phyloP scores from a whole-genome alignment of 371 early-diverging fungal genomes.

The Zychaea mexicana region DNA sequence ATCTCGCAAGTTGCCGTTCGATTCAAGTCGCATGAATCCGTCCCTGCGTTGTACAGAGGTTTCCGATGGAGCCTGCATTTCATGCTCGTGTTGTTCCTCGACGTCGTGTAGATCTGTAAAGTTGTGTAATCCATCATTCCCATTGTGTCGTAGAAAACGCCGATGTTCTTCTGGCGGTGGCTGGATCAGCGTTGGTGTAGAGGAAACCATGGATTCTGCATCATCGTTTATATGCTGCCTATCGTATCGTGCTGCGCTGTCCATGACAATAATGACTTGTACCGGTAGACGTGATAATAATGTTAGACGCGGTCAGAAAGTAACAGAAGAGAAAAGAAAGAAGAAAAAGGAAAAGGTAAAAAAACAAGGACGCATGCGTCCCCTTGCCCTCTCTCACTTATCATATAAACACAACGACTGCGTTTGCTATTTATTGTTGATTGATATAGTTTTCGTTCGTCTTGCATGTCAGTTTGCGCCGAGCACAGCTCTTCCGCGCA shows the following conservation, averaged over 20 bases:
- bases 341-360: constrained; percentile 9
- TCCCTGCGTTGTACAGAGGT: background rate
- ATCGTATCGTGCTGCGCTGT: background rate
- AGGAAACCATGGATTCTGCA: constrained; percentile 4
- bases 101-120: background rate
- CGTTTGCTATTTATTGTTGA: background rate
- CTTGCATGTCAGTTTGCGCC: background rate
- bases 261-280: background rate
- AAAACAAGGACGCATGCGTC: background rate
- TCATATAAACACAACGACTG: background rate
- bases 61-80: background rate
- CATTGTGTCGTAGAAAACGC: background rate
- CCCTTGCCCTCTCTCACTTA: background rate
- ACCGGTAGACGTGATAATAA: no score
- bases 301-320: no score
- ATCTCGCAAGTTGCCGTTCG: background rate
- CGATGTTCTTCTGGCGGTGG: constrained; percentile 2
- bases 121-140: background rate
- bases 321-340: background rate
- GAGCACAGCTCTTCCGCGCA: background rate
- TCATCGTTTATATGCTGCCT: background rate
- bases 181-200: constrained; percentile 4
- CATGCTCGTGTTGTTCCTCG: background rate
- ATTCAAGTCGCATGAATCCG: constrained; percentile 12
- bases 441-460: background rate